Evolutionary conservation across 2,329 filamentous ascomycete genomes (phyloP).

Genomic region (Cladophialophora chaetospira): DNA sequence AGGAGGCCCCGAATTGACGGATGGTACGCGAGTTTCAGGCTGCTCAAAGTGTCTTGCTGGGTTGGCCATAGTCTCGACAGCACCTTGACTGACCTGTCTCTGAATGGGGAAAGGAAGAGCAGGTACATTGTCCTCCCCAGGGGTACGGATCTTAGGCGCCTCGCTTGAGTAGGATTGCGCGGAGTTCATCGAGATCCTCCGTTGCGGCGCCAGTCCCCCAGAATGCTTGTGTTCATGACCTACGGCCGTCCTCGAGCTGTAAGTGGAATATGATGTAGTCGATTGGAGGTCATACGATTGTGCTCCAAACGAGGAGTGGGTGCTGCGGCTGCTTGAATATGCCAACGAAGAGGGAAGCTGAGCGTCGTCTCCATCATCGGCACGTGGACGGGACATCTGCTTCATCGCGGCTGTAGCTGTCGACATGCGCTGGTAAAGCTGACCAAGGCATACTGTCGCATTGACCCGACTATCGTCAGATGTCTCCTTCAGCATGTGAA

Average conservation of each 20-base stretch:
- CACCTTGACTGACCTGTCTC: conserved; percentile 11
- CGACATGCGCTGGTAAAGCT: conserved; percentile 39
- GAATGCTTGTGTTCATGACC: conserved; percentile 18
- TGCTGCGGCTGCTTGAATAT: conserved; percentile 28
- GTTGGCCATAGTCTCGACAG: background rate
- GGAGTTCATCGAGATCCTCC: conserved; percentile 30
- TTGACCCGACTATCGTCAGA: conserved; percentile 40
- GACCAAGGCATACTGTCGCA: conserved; percentile 38
- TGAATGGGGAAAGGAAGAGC: conserved; percentile 13
- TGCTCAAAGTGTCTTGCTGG: background rate
- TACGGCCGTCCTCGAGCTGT: conserved; percentile 22
- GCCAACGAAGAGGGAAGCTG: conserved; percentile 11
- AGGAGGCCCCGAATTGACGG: conserved; percentile 6
- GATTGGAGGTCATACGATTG: conserved; percentile 20
- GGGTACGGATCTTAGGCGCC: conserved; percentile 9
- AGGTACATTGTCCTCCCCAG: conserved; percentile 21
- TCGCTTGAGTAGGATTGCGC: conserved; percentile 22
- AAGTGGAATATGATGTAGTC: conserved; percentile 21
- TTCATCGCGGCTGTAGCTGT: conserved; percentile 28
- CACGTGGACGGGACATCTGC: conserved; percentile 20
- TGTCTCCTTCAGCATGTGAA: conserved; percentile 37
- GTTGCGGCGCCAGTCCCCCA: conserved; percentile 14
- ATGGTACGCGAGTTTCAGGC: background rate
- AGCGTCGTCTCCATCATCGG: conserved; percentile 13
- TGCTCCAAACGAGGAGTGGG: conserved; percentile 23